These are phyloP conservation scores for Colletotrichum camelliae DNA, from an alignment of 2,329 filamentous ascomycete species.

Conservation along the genomic window DNA sequence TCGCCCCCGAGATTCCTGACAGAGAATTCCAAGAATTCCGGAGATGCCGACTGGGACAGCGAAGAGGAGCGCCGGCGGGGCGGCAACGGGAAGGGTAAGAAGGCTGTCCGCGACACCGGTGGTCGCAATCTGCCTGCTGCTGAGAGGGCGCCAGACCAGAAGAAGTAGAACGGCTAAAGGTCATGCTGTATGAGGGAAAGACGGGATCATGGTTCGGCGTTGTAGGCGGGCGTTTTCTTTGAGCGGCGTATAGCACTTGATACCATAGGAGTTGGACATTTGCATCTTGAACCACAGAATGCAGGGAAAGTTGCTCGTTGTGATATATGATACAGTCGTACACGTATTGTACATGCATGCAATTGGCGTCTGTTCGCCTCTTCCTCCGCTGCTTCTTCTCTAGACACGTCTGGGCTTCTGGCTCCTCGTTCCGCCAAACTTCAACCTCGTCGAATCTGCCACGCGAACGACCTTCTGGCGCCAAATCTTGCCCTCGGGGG, in stretches of 20 bases:
- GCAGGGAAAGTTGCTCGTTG: constrained; percentile 18
- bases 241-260: constrained; percentile 18
- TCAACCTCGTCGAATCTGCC: constrained; percentile 85
- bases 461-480: constrained; percentile 79
- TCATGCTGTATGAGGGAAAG: not conserved
- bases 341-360: constrained; percentile 40
- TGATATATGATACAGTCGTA: constrained; percentile 39
- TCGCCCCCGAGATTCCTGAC: constrained; percentile 27
- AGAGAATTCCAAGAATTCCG: constrained; percentile 28
- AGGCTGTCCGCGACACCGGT: constrained; percentile 52
- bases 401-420: constrained; percentile 80
- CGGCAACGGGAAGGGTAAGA: constrained; percentile 48
- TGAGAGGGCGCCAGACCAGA: constrained; percentile 51
- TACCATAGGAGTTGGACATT: constrained; percentile 19
- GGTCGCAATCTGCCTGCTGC: constrained; percentile 57
- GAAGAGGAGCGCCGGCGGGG: constrained; percentile 49
- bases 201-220: not conserved
- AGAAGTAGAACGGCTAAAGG: not conserved
- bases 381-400: not conserved
- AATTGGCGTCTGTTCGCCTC: not conserved
- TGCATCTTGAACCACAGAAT: constrained; percentile 10
- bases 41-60: constrained; percentile 46
- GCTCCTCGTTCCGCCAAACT: constrained; percentile 94
- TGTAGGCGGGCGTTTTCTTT: constrained; percentile 1
- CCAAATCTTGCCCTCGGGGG: constrained; percentile 79